Base-by-base conservation (phyloP, 164 flowering plant species). In the Vitis cinerea region DNA sequence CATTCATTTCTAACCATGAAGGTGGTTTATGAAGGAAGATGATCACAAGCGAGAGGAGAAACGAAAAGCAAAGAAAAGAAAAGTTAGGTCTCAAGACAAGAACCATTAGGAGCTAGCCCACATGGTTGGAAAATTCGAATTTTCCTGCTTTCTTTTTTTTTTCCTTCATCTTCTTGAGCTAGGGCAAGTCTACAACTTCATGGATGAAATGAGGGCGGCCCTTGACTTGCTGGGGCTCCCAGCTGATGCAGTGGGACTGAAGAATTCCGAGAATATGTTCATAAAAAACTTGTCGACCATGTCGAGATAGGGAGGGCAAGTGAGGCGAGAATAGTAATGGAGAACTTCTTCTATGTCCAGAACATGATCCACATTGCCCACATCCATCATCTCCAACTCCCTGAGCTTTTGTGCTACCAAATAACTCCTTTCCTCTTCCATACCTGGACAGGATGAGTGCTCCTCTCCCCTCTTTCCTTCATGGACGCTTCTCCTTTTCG, bases 231-330 rank as follows among this genome's bases (percentile, higher is more conserved):
- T 13, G 14, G 14, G 47, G 3, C 14, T 4, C 13, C 68, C 8
- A 3, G 60, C 50, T 27, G 14, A 9, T 27, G 72, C 48, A 8
- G 71, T 17, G 2, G 66, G 75, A 7, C 56, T 64, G 12, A 55
- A 74, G 37, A 83, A 64, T 14, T 90, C 96, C 0, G 84, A 53
- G 61, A 74, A 84, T 66, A 86, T 79, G n/a, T 91, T 85, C 69
- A 78, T 74, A 83, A 90, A 86, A 72, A 87, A 93, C 75, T 76
- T 81, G 73, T 93, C 90, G n/a, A 93, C 86, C n/a, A 93, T 87
- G 62, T 90, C 92, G 16, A 86, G 65, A 64, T 91, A 93, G 47
- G 79, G 79, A 1, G 98, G 95, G 69, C 91, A 87, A 9, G 84
- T 88, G 9, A 93, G 87, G 19, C 83, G 80, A 52, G 98, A 91